phyloP scores from a whole-genome alignment of 148 eudicot genomes.

The Chenopodium formosanum region DNA sequence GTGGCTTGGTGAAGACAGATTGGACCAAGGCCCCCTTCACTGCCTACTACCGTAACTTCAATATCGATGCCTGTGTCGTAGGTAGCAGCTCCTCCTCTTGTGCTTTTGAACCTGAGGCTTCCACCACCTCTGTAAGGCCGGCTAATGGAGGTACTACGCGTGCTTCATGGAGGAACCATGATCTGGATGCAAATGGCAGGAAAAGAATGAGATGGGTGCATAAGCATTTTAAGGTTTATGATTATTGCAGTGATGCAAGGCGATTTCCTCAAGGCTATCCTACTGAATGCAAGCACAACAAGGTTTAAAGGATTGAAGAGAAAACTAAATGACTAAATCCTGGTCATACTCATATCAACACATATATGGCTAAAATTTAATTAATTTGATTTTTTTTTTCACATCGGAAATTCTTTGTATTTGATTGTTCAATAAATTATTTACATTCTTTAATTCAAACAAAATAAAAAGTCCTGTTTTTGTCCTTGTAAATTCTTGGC shows the following conservation, averaged over 20 bases:
- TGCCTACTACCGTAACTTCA: slow-evolving; percentile 47
- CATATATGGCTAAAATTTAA: neutral
- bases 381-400: neutral
- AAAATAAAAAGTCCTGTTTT: neutral
- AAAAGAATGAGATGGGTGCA: slow-evolving; percentile 51
- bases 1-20: slow-evolving; percentile 48
- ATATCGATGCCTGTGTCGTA: slow-evolving; percentile 39
- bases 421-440: neutral
- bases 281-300: slow-evolving; percentile 40
- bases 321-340: neutral
- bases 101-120: slow-evolving; percentile 6
- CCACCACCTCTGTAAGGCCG: neutral
- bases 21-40: slow-evolving; percentile 60
- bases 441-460: neutral
- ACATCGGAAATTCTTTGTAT: neutral
- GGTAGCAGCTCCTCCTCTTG: slow-evolving; percentile 14
- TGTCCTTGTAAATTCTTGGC: neutral
- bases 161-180: slow-evolving; percentile 39
- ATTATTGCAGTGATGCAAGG: slow-evolving; percentile 46
- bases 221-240: slow-evolving; percentile 44
- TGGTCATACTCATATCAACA: neutral
- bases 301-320: neutral
- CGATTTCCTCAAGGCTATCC: slow-evolving; percentile 49
- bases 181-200: slow-evolving; percentile 35
- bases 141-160: neutral